Evolutionary conservation across 345 rosid genomes (phyloP), one percentile per base, ranked within the genome.

Genomic region (Citrus reticulata): DNA sequence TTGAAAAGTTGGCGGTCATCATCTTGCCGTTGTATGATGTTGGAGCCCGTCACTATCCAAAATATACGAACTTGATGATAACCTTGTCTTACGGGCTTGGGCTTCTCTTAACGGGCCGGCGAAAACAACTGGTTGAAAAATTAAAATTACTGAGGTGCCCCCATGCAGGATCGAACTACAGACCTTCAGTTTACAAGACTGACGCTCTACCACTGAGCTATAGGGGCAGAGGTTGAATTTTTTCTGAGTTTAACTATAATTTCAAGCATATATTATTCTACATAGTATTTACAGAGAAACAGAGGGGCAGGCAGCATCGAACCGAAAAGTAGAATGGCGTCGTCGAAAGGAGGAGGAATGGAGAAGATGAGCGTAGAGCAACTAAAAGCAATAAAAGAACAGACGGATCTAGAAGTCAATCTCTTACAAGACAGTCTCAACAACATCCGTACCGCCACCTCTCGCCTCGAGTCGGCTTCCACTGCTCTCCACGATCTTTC

Each of bases 401-500:
- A 97, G 80, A 83, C 91, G 1, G 98, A 93, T 90, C 82, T 92
- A 2, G 98, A 94, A 82, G 93, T 97, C n/a, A 97, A 92, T 82
- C 90, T 97, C 6, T 88, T 96, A 27, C 97, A 96, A 58, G 99
- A 94, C 80, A 96, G 98, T 78, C 97, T 96, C 74, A 93, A 93
- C 86, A 96, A 94, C 92, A 93, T 96, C 81, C 97, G 95, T 57
- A 90, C 98, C 42, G 98, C 99, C 87, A 92, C 97, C 68, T 76
- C 73, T 20, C 98, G 99, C 46, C 94, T 97, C 61, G 93, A 93
- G 70, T 68, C 79, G 79, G 98, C 98, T 64, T 86, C 95, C 83
- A 72, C 81, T 72, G 92, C 99, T 76, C 97, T 96, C 71, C 86
- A 88, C 75, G 97, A 97, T 75, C 95, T 96, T 78, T 93, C 98